Conservation (phyloP, 768 basidiomycete species). For the Pisolithus sp. region DNA sequence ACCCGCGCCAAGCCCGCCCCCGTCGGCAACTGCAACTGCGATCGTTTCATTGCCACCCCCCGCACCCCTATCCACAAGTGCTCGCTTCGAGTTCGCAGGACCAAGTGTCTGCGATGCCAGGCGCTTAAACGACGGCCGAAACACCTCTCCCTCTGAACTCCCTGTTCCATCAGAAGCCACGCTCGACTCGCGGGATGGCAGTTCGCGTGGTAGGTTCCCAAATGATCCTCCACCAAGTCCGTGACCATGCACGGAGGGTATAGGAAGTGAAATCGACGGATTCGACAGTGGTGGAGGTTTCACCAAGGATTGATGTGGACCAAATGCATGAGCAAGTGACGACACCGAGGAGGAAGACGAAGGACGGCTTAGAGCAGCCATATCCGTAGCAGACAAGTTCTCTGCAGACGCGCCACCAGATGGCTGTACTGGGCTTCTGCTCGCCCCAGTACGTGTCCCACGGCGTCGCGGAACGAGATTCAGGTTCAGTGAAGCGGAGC, state of each 20-base stretch:
- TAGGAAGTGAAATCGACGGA: conserved; percentile 29
- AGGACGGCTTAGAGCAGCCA: conserved; percentile 27
- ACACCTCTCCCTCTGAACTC: conserved; percentile 25
- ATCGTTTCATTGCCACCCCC: conserved; percentile 28
- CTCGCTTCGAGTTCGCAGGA: conserved; percentile 50
- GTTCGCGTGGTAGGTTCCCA: conserved; percentile 11
- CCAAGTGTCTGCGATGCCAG: conserved; percentile 69
- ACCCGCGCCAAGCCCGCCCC: not conserved
- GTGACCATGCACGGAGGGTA: conserved; percentile 15
- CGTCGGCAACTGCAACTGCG: conserved; percentile 10
- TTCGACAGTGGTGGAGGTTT: conserved; percentile 24
- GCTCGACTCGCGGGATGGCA: conserved; percentile 26
- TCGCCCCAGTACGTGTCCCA: conserved; percentile 15
- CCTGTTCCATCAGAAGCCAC: conserved; percentile 28
- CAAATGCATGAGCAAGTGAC: conserved; percentile 38
- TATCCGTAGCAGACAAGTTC: conserved; percentile 7
- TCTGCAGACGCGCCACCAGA: not conserved
- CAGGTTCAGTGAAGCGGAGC: conserved; percentile 53
- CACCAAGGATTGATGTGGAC: conserved; percentile 14
- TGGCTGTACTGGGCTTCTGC: conserved; percentile 14
- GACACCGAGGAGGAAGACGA: conserved; percentile 34
- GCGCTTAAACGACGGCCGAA: conserved; percentile 65
- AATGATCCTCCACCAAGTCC: not conserved
- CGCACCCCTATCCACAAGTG: conserved; percentile 30
- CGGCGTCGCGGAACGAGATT: conserved; percentile 44